These are phyloP conservation scores for Exserohilum rostratum DNA, from an alignment of 2,329 filamentous ascomycete species.

Conservation along the genomic window DNA sequence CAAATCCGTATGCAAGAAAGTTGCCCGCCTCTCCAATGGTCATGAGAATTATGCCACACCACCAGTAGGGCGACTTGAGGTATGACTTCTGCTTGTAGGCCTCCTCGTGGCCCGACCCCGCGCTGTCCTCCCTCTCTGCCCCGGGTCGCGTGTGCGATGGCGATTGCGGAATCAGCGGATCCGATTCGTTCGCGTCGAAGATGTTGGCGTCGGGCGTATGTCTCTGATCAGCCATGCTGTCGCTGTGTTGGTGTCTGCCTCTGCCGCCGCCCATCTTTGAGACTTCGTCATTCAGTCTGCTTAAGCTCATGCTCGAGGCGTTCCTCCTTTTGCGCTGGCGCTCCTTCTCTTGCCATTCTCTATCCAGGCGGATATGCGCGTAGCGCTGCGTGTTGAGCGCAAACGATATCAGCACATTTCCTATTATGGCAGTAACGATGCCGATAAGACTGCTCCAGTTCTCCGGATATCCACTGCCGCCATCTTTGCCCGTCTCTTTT, in stretches of 20 bases:
- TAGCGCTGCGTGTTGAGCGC: constrained; percentile 97
- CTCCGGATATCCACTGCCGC: constrained; percentile 31
- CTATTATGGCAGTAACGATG: constrained; percentile 88
- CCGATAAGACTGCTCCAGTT: constrained; percentile 92
- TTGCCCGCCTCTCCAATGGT: constrained; percentile 92
- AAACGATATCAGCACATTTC: constrained; percentile 92
- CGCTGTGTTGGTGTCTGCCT: constrained; percentile 24
- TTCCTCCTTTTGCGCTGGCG: constrained; percentile 38
- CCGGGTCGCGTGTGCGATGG: constrained; percentile 1
- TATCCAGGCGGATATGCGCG: constrained; percentile 83
- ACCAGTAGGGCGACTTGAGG: constrained; percentile 93
- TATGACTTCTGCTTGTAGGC: constrained; percentile 69
- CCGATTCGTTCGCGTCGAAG: constrained; percentile 40
- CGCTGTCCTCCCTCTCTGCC: constrained; percentile 38
- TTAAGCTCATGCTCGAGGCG: constrained; percentile 52
- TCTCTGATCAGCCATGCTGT: constrained; percentile 4
- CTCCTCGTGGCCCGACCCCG: constrained; percentile 27
- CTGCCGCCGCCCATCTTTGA: constrained; percentile 22
- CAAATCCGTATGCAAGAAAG: constrained; percentile 96
- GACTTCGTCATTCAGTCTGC: constrained; percentile 41
- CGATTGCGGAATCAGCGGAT: constrained; percentile 34
- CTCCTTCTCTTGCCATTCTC: constrained; percentile 65
- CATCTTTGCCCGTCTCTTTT: constrained; percentile 12
- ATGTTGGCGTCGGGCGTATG: constrained; percentile 5
- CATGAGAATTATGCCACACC: constrained; percentile 91